A percentile compares a stretch with the other conserved stretches of the same genome.
Conservation (phyloP, 2,329 filamentous ascomycete genomes). For the Fusarium protoensiforme region DNA sequence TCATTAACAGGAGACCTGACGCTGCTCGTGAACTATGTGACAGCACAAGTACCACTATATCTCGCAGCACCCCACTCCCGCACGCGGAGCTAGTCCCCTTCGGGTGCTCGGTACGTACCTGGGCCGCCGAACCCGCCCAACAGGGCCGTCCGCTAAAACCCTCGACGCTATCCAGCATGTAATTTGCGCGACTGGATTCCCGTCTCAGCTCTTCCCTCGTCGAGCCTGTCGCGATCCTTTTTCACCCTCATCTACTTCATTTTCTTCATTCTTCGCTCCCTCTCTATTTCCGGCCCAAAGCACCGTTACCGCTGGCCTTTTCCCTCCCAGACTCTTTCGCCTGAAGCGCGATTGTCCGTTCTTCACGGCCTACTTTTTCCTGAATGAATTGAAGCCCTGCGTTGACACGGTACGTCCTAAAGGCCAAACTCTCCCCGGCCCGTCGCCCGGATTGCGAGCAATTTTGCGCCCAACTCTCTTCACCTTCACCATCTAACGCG, state of each 20-base stretch:
- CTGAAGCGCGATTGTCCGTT: constrained; percentile 26
- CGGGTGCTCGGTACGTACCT: constrained; percentile 2
- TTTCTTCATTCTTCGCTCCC: constrained; percentile 29
- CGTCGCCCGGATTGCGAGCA: constrained; percentile 28
- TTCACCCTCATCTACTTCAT: constrained; percentile 35
- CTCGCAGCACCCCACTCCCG: constrained; percentile 38
- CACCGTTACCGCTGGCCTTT: constrained; percentile 18
- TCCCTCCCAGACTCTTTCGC: constrained; percentile 7
- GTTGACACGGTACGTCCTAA: constrained; percentile 42
- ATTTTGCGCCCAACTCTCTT: constrained; percentile 12
- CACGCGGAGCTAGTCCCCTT: constrained; percentile 28
- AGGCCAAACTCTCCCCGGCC: constrained; percentile 17
- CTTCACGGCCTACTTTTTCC: constrained; percentile 12
- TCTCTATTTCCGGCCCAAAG: constrained; percentile 28
- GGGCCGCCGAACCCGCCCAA: constrained; percentile 34
- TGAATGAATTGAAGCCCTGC: constrained; percentile 40
- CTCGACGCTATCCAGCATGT: constrained; percentile 44
- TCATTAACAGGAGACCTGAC: constrained; percentile 23
- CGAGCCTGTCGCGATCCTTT: constrained; percentile 42
- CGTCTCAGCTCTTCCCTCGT: constrained; percentile 41
- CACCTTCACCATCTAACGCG: constrained; percentile 31
- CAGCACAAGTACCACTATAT: constrained; percentile 38
- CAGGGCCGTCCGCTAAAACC: constrained; percentile 41
- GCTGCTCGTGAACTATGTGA: fast-evolving
- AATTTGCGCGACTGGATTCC: constrained; percentile 46